Evolutionary conservation across 1,284 basidiomycete species (phyloP).

Genomic region (Phylloporus sp.): DNA sequence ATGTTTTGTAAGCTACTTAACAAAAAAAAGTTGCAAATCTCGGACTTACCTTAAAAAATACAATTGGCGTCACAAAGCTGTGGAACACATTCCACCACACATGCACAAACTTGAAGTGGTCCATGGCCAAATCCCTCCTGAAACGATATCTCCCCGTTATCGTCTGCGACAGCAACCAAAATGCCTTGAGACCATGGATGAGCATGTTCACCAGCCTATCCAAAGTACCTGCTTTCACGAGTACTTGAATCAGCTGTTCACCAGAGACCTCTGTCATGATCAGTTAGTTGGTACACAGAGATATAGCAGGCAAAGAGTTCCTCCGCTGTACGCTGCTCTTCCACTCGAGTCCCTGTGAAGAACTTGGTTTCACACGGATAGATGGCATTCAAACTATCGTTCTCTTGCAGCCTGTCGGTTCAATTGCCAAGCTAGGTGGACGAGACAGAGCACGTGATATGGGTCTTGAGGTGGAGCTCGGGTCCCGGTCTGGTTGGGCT

Average conservation of each 20-base stretch:
- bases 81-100: conserved; percentile 83
- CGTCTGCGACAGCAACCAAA: conserved; percentile 77
- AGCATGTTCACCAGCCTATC: conserved; percentile 74
- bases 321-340: conserved; percentile 73
- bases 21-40: conserved; percentile 1
- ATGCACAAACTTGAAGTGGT: conserved; percentile 68
- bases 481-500: conserved; percentile 53
- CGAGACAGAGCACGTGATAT: conserved; percentile 62
- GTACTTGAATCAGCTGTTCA: conserved; percentile 70
- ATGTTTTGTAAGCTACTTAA: conserved; percentile 16
- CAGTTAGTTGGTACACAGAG: conserved; percentile 59
- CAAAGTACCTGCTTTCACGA: conserved; percentile 77
- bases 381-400: conserved; percentile 63
- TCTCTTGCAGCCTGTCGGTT: conserved; percentile 44
- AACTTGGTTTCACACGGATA: conserved; percentile 72
- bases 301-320: conserved; percentile 78
- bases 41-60: conserved; percentile 78
- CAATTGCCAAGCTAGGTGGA: conserved; percentile 62
- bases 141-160: conserved; percentile 80
- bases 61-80: conserved; percentile 76
- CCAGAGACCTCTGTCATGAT: conserved; percentile 60
- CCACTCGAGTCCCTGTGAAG: conserved; percentile 67
- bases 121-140: conserved; percentile 69
- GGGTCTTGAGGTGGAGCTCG: conserved; percentile 54
- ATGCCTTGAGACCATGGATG: conserved; percentile 76